These are phyloP conservation scores for Aaosphaeria pasadenensis DNA, from an alignment of 2,329 filamentous ascomycete species.

Conservation along the genomic window DNA sequence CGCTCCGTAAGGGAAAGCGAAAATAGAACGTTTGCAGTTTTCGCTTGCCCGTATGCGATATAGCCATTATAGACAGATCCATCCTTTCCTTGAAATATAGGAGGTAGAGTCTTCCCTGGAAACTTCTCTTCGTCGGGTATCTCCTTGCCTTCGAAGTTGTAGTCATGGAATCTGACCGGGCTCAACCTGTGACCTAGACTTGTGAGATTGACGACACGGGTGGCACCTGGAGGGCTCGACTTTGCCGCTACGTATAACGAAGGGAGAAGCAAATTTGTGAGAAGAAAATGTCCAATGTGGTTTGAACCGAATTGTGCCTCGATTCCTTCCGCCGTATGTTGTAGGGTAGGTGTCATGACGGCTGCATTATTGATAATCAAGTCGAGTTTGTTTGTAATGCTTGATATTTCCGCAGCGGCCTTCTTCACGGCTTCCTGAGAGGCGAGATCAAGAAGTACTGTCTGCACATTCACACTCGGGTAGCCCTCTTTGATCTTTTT, in stretches of 20 bases:
- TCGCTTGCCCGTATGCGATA: constrained; percentile 30
- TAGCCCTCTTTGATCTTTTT: constrained; percentile 29
- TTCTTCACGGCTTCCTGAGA: constrained; percentile 34
- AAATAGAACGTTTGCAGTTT: constrained; percentile 30
- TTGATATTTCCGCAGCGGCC: constrained; percentile 30
- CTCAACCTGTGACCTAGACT: constrained; percentile 27
- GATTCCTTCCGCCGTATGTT: constrained; percentile 42
- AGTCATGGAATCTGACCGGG: constrained; percentile 43
- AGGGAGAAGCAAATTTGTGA: constrained; percentile 44
- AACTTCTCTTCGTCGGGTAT: constrained; percentile 24
- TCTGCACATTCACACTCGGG: constrained; percentile 20
- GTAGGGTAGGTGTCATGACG: constrained; percentile 27
- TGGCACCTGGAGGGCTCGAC: constrained; percentile 26
- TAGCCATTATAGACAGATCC: constrained; percentile 15
- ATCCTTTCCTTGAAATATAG: constrained; percentile 11
- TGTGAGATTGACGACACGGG: constrained; percentile 27
- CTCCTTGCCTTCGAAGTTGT: constrained; percentile 36
- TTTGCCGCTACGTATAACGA: constrained; percentile 29
- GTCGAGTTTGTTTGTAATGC: constrained; percentile 35
- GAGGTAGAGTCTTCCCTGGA: constrained; percentile 8
- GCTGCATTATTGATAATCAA: constrained; percentile 48
- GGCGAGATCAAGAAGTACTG: constrained; percentile 36
- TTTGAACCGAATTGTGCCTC: constrained; percentile 49
- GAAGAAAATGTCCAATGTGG: constrained; percentile 47
- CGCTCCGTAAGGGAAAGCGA: constrained; percentile 20